Base-by-base conservation (phyloP, 106 monocot species). In the Dendrobium huoshanense region DNA sequence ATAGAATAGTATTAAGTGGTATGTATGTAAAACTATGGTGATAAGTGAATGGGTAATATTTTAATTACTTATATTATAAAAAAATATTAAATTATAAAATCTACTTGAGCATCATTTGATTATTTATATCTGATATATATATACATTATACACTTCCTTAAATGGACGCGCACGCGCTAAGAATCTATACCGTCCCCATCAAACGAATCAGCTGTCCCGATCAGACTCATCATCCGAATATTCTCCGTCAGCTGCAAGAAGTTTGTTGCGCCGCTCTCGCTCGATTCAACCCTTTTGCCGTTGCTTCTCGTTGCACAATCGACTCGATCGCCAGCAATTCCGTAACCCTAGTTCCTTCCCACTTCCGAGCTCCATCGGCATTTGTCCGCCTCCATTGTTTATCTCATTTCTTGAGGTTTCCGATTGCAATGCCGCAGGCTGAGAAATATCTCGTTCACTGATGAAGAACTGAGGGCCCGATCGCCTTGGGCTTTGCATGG, bases 401-500 rank as follows among this genome's bases (percentile, higher is more conserved):
- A 11, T 13, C 37, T 17, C 33, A 37, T 37, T 37, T 33, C 4
- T 2, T 41, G 16, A 73, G 41, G 44, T 44, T 44, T 43, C 43
- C 44, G 19, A 75, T 75, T 20, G 31, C 43, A 75, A 75, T 75
- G 74, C 43, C 41, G 43, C 20, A 19, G 74, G 43, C 9, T n/a
- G 43, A 44, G 41, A 75, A 20, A 44, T 37, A 37, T 75, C 43
- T 20, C 74, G 15, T n/a, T 43, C 43, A 24, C 16, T 17, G 43
- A 18, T 17, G 43, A 75, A 15, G n/a, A 43, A 75, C 43, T 75
- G 74, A 75, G 25, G 55, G 31, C 54, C 54, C 77, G 55, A 51
- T 27, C 27, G 77, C 27, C 77, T 31, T 22, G 48, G 77, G 29
- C 55, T 22, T 31, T 33, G 58, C 78, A 88, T 87, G 89, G 87